These are phyloP conservation scores for Patellifolia procumbens DNA, from an alignment of 179 eudicot species.

Conservation along the genomic window DNA sequence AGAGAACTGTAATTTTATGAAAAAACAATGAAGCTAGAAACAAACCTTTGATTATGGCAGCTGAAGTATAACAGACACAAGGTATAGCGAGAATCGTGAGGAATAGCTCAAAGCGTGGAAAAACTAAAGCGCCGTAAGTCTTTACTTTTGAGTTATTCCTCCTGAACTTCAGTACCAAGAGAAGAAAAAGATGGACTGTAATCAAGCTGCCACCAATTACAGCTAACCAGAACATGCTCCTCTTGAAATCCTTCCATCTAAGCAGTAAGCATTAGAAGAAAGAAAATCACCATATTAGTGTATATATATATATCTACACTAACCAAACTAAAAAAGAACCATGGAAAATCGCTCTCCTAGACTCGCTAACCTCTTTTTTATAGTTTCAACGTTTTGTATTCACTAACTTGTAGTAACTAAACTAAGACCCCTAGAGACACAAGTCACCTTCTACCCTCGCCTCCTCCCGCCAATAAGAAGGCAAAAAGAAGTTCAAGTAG, in stretches of 20 bases:
- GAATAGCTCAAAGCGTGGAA: constrained; percentile 87
- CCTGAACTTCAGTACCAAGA: constrained; percentile 50
- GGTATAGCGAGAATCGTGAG: constrained; percentile 79
- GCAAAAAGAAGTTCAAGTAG: too few relatives aligned
- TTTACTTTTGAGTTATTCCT: constrained; percentile 43
- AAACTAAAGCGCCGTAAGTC: constrained; percentile 62
- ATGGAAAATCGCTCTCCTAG: not conserved
- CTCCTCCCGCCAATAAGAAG: too few relatives aligned
- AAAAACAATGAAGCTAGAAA: not conserved
- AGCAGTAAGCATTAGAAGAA: constrained; percentile 16
- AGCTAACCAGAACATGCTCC: constrained; percentile 88
- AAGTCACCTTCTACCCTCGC: too few relatives aligned
- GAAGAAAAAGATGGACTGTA: constrained; percentile 50
- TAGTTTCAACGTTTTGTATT: not conserved
- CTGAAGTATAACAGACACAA: constrained; percentile 68
- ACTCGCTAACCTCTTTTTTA: not conserved
- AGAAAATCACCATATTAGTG: not conserved
- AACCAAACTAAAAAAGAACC: not conserved
- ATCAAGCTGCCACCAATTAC: constrained; percentile 66
- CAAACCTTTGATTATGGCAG: constrained; percentile 65
- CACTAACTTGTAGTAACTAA: too few relatives aligned
- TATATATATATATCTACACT: not conserved
- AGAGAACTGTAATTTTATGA: not conserved
- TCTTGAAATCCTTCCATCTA: constrained; percentile 83
- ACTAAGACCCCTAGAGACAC: too few relatives aligned